Base-by-base conservation (phyloP, 805 yeast species). In the Ogataea methanolica region DNA sequence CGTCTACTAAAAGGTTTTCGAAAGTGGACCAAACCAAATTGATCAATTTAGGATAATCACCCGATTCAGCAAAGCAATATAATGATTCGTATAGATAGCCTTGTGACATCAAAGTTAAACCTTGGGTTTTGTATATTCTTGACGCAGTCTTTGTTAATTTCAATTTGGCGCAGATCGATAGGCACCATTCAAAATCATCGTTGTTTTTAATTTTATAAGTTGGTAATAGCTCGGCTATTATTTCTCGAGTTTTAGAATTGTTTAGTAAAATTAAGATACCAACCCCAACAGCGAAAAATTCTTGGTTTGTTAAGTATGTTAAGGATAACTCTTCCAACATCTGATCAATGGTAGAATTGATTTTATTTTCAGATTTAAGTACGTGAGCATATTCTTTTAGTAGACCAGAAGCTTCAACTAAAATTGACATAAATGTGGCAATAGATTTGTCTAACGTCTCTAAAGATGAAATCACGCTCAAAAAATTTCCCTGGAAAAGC, bases 181-280 rank as follows among this genome's bases (percentile, higher is more conserved):
- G 67, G 40, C 83, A 77, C 92, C 92, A 86, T 62, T 86, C 94
- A 51, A 84, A 72, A 60, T 86, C 95, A 60, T 85, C 91, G 58
- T 82, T 84, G 8, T 83, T 82, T 45, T 74, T 67, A 57, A 81
- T 82, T 39, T 81, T 72, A 59, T 71, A 85, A 21, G 73, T 74
- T 5, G 88, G 88, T 34, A 86, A 65, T 42, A 78, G 72, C 49
- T 79, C 82, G 4, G 79, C 73, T 34, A 86, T 72, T 1, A 78
- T 73, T 14, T 66, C 65, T 44, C 71, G 61, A 2, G 78, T 63
- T 19, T 67, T 67, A 12, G 69, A 60, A n/a, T 75, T 73, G 17
- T 74, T 74, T 11, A 79, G 66, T 1, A 76, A 52, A 41, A 72
- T 72, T 46, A 85, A 65, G 2, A 86, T 64, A 6, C 92, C 94